A percentile compares a stretch with the other conserved stretches of the same genome.
These are phyloP conservation scores for Calycina herbarum DNA, from an alignment of 2,329 filamentous ascomycete genomes.

Conservation along the genomic window DNA sequence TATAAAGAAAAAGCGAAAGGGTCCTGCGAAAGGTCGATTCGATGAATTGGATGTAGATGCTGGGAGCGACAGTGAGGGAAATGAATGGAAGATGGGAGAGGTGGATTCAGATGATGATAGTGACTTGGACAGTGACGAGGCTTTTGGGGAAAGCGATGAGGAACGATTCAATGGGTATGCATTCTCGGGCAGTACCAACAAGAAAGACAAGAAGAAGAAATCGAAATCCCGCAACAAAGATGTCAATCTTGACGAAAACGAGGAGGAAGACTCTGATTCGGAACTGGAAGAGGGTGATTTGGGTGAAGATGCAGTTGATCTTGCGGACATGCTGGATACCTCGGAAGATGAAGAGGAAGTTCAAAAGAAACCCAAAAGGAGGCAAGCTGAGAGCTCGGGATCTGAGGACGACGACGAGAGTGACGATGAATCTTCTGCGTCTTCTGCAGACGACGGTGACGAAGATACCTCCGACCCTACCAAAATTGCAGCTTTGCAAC, in stretches of 20 bases:
- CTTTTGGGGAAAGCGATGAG: conserved; percentile 70
- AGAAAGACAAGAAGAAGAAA: conserved; percentile 51
- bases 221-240: conserved; percentile 45
- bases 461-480: conserved; percentile 43
- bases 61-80: conserved; percentile 68
- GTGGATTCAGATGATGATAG: conserved; percentile 67
- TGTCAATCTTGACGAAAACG: conserved; percentile 52
- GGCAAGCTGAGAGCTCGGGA: conserved; percentile 46
- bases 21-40: conserved; percentile 32
- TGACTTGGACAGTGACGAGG: conserved; percentile 70
- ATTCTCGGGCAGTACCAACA: conserved; percentile 59
- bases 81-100: conserved; percentile 66
- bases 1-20: conserved; percentile 37
- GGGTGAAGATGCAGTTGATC: conserved; percentile 45
- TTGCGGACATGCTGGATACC: conserved; percentile 37
- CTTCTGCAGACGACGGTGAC: conserved; percentile 46
- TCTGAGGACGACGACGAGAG: conserved; percentile 47
- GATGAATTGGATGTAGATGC: conserved; percentile 52
- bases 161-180: conserved; percentile 68
- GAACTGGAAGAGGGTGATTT: conserved; percentile 70
- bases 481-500: conserved; percentile 64
- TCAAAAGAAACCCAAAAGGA: conserved; percentile 38
- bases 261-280: conserved; percentile 39
- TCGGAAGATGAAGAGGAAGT: conserved; percentile 63
- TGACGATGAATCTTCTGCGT: conserved; percentile 55